phyloP scores from a whole-genome alignment of 192 early-diverging fungal genomes.

The Backusella sp. region DNA sequence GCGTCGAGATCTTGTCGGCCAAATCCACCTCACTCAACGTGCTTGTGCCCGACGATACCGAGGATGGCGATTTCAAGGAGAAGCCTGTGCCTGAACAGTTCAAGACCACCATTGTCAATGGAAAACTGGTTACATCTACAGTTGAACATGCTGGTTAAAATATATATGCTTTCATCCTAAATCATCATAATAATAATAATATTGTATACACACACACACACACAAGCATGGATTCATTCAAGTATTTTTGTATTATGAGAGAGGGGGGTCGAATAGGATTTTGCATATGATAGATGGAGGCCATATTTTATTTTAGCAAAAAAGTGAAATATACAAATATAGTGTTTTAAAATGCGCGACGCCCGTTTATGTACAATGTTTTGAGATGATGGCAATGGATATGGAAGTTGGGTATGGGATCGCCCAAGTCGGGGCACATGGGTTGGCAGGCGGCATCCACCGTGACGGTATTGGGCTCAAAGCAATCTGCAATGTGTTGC shows the following conservation, averaged over 20 bases:
- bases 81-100: slow-evolving; percentile 91
- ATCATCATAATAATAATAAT: background rate
- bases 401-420: background rate
- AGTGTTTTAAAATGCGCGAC: background rate
- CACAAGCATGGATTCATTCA: background rate
- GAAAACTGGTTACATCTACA: slow-evolving; percentile 76
- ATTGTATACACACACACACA: background rate
- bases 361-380: background rate
- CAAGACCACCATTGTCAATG: slow-evolving; percentile 80
- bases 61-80: slow-evolving; percentile 79
- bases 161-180: background rate
- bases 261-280: too few species aligned
- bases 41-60: slow-evolving; percentile 67
- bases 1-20: slow-evolving; percentile 87
- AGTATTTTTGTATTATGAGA: background rate
- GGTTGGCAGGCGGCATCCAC: background rate
- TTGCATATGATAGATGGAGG: background rate
- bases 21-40: slow-evolving; percentile 94
- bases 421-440: background rate
- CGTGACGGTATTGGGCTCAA: background rate
- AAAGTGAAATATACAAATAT: background rate
- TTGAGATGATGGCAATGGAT: background rate
- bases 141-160: slow-evolving; percentile 72
- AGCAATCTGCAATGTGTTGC: background rate
- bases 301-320: background rate